phyloP scores from a whole-genome alignment of 805 yeast species.

The Starmerella scarabaei region DNA sequence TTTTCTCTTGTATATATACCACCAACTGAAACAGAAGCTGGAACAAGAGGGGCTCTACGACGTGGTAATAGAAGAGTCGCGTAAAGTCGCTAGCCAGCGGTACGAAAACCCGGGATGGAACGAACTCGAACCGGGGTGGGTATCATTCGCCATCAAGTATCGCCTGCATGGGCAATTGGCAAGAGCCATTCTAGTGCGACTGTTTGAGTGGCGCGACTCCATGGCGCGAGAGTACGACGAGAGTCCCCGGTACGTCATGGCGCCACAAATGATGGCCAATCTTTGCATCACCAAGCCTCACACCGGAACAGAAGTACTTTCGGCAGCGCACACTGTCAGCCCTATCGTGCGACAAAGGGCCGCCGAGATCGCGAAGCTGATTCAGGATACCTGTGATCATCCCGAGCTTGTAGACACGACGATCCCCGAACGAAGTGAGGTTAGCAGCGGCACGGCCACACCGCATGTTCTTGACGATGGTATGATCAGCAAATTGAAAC shows the following conservation, averaged over 20 bases:
- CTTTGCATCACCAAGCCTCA: conserved; percentile 48
- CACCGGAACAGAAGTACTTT: conserved; percentile 38
- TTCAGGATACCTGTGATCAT: conserved; percentile 26
- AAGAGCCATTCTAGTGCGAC: conserved; percentile 38
- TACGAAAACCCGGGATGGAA: conserved; percentile 69
- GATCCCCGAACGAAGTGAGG: conserved; percentile 3
- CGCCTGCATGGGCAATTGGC: conserved; percentile 40
- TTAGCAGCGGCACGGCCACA: neutral
- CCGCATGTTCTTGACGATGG: neutral
- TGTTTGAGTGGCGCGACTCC: conserved; percentile 74
- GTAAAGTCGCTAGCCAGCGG: conserved; percentile 66
- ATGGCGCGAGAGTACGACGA: conserved; percentile 71
- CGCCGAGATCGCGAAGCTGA: conserved; percentile 44
- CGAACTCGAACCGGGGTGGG: conserved; percentile 47
- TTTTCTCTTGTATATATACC: conserved; percentile 68
- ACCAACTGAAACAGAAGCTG: conserved; percentile 53
- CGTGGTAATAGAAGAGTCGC: conserved; percentile 53
- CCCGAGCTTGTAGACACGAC: conserved; percentile 11
- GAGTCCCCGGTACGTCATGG: conserved; percentile 68
- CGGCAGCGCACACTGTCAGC: conserved; percentile 28
- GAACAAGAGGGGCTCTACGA: conserved; percentile 35
- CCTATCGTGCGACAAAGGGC: conserved; percentile 48
- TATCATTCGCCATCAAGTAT: conserved; percentile 46
- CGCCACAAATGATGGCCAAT: conserved; percentile 60
- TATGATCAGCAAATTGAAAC: neutral